These are phyloP conservation scores for Agastache rugosa DNA, from an alignment of 257 asterid genomes.

Conservation along the genomic window DNA sequence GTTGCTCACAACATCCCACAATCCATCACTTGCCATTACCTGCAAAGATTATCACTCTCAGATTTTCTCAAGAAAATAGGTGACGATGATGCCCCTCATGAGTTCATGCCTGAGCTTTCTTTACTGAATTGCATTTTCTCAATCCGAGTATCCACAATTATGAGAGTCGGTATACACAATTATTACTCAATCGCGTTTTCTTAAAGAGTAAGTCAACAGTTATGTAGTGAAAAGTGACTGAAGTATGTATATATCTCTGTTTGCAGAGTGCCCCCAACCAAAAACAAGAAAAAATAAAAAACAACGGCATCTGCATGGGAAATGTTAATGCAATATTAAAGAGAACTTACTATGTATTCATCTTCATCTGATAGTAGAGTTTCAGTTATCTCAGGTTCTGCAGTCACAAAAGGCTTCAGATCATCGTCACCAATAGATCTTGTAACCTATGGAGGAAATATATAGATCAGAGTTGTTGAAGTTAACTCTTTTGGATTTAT, in stretches of 20 bases:
- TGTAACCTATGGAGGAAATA: conserved; percentile 64
- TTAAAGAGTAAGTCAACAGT: not conserved
- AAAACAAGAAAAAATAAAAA: too few species aligned
- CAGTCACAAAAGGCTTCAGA: conserved; percentile 94
- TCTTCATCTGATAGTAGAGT: conserved; percentile 68
- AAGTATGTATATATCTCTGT: not conserved
- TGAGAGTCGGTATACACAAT: not conserved
- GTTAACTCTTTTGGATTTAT: conserved; percentile 6
- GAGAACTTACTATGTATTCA: conserved; percentile 74
- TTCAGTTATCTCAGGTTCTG: conserved; percentile 92
- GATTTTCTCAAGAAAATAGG: not conserved
- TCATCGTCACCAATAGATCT: conserved; percentile 98
- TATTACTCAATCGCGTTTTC: not conserved
- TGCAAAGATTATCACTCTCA: conserved; percentile 34
- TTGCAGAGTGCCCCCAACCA: too few species aligned
- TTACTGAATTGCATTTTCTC: not conserved
- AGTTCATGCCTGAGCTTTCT: conserved; percentile 8
- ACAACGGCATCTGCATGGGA: not conserved
- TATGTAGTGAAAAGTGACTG: not conserved
- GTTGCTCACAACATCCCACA: conserved; percentile 88
- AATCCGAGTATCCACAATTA: not conserved
- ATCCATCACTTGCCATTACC: conserved; percentile 97
- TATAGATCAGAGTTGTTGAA: not conserved
- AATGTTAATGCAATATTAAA: not conserved
- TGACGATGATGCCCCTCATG: not conserved